Evolutionary conservation across 106 monocot genomes (phyloP).

Genomic region (Xerophyta viscosa): DNA sequence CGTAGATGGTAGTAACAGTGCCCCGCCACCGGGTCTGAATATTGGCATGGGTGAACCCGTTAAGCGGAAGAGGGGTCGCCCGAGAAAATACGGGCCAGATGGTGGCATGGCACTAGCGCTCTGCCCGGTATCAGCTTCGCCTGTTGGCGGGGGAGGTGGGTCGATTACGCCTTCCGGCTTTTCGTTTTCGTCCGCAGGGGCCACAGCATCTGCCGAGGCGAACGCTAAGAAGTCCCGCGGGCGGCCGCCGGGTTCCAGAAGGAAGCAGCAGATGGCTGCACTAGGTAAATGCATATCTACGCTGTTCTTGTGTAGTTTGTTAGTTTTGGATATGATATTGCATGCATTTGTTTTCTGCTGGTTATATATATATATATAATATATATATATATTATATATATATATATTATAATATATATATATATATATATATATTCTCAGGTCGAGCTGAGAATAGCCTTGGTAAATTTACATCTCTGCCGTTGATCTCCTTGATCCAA

Average conservation of each 20-base stretch:
- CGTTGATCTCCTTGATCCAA: no score
- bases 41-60: constrained; percentile 40
- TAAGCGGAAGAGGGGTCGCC: constrained; percentile 81
- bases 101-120: constrained; percentile 57
- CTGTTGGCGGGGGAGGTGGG: constrained; percentile 1
- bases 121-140: constrained; percentile 15
- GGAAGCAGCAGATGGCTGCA: constrained; percentile 71
- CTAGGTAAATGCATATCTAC: constrained; percentile 56
- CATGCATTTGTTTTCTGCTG: no score
- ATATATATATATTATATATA: no score
- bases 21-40: constrained; percentile 18
- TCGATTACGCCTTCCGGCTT: constrained; percentile 8
- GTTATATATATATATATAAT: not conserved
- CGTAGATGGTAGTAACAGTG: constrained; percentile 16
- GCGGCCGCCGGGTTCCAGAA: constrained; percentile 61
- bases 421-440: no score
- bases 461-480: no score
- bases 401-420: no score
- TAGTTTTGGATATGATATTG: no score
- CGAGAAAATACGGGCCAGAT: constrained; percentile 88
- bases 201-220: constrained; percentile 1
- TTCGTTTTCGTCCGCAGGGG: constrained; percentile 17
- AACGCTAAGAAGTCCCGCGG: constrained; percentile 52
- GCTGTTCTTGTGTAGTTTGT: no score
- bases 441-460: no score